These are phyloP conservation scores for Apiosordaria backusii DNA, from an alignment of 495 filamentous ascomycete genomes.

Conservation along the genomic window DNA sequence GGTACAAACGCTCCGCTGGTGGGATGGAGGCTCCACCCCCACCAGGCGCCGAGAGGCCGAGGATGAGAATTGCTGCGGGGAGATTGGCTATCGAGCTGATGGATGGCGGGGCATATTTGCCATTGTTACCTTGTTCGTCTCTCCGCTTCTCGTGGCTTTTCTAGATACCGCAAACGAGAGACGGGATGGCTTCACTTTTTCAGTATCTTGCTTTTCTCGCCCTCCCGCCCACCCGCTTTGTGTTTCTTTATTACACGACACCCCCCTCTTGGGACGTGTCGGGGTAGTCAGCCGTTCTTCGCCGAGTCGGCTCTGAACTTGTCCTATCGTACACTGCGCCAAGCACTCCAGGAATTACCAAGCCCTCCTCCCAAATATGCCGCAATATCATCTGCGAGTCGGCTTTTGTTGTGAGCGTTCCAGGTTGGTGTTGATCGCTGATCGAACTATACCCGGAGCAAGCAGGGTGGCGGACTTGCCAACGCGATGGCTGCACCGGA, in stretches of 20 bases:
- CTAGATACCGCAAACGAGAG: not conserved
- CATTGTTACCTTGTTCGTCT: not conserved
- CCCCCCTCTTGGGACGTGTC: not conserved
- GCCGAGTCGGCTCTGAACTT: constrained; percentile 8
- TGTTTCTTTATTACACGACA: not conserved
- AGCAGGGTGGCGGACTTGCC: not conserved
- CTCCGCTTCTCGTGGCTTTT: not conserved
- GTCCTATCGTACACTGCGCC: constrained; percentile 5
- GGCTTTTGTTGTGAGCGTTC: not conserved
- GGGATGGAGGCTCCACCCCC: constrained; percentile 15
- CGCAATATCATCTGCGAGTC: constrained; percentile 7
- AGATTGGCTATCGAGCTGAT: not conserved
- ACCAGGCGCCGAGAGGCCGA: constrained; percentile 17
- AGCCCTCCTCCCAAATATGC: constrained; percentile 12
- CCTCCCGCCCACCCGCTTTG: not conserved
- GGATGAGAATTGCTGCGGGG: not conserved
- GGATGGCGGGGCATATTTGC: not conserved
- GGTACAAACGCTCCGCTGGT: not conserved
- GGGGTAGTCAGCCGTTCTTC: constrained; percentile 6
- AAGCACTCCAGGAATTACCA: constrained; percentile 11
- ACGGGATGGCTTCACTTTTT: constrained; percentile 4
- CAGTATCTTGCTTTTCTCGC: not conserved
- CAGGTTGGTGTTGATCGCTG: not conserved
- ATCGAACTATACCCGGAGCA: constrained; percentile 1
- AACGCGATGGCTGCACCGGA: not conserved